Conservation (phyloP, 257 asterid genomes). For the Solanum pimpinellifolium region DNA sequence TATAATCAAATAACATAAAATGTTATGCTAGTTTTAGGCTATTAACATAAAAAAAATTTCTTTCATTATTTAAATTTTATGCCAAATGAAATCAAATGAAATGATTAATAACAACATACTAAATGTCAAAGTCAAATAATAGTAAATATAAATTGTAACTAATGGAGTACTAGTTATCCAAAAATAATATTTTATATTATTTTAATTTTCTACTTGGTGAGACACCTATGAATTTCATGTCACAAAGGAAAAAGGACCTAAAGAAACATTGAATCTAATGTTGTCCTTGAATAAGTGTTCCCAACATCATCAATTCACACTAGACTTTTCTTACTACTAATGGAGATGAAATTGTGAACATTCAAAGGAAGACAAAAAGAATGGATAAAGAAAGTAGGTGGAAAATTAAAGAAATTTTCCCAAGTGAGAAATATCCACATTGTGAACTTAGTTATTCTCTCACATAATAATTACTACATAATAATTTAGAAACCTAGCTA, state of each 20-base stretch:
- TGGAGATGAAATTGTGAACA: neutral
- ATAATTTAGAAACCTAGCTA: neutral
- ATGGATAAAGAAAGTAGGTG: neutral
- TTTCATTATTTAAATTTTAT: too few species aligned
- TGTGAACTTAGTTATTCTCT: neutral
- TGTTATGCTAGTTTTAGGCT: neutral
- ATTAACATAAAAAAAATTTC: too few species aligned
- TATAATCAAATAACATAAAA: neutral
- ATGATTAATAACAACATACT: neutral
- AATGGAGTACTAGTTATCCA: neutral
- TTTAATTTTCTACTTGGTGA: neutral
- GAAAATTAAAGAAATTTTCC: neutral
- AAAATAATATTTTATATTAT: too few species aligned
- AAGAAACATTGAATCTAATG: neutral
- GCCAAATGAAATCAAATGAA: too few species aligned
- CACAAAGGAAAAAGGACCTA: neutral
- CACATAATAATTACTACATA: neutral
- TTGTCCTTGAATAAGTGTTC: neutral
- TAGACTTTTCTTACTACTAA: neutral
- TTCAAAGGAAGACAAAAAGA: neutral
- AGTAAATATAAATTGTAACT: neutral
- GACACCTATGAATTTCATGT: neutral
- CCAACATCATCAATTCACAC: neutral
- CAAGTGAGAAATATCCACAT: neutral
- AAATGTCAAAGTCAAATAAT: neutral